These are phyloP conservation scores for Pythium sukuiense DNA, from an alignment of 352 stramenopile genomes.

Conservation along the genomic window DNA sequence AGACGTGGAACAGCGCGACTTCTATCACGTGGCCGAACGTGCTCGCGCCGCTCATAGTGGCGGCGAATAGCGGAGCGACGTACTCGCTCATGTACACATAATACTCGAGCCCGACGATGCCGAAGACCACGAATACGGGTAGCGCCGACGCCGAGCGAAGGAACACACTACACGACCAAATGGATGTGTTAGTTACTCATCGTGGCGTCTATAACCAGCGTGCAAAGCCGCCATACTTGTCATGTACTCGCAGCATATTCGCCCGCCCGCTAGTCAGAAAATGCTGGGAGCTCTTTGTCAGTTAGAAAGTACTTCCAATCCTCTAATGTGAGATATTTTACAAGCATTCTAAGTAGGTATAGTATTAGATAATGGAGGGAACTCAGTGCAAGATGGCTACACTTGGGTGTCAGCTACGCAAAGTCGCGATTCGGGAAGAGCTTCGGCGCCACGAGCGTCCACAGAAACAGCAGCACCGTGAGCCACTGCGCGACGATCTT, in stretches of 20 bases:
- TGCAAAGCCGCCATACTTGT: slow-evolving; percentile 42
- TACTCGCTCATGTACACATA: slow-evolving; percentile 58
- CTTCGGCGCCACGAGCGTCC: slow-evolving; percentile 92
- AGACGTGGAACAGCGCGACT: slow-evolving; percentile 57
- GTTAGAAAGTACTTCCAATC: slow-evolving; percentile 3
- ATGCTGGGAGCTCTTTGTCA: background rate
- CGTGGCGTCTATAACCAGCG: background rate
- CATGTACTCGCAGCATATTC: slow-evolving; percentile 70
- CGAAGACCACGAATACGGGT: slow-evolving; percentile 61
- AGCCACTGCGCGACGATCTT: slow-evolving; percentile 94
- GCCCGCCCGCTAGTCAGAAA: background rate
- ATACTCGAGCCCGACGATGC: slow-evolving; percentile 70
- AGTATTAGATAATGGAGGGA: background rate
- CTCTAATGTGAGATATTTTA: background rate
- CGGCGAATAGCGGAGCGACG: slow-evolving; percentile 37
- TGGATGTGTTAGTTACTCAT: background rate
- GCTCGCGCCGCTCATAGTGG: slow-evolving; percentile 10
- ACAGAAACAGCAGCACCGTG: slow-evolving; percentile 92
- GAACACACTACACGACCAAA: slow-evolving; percentile 36
- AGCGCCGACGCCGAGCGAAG: slow-evolving; percentile 63
- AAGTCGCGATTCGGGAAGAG: slow-evolving; percentile 96
- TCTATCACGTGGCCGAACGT: slow-evolving; percentile 38
- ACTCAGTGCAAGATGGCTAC: slow-evolving; percentile 3
- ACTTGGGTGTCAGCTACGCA: slow-evolving; percentile 13
- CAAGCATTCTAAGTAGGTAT: background rate